These are phyloP conservation scores for Didymellaceae sp. DNA, from an alignment of 2,329 filamentous ascomycete genomes.

Conservation along the genomic window DNA sequence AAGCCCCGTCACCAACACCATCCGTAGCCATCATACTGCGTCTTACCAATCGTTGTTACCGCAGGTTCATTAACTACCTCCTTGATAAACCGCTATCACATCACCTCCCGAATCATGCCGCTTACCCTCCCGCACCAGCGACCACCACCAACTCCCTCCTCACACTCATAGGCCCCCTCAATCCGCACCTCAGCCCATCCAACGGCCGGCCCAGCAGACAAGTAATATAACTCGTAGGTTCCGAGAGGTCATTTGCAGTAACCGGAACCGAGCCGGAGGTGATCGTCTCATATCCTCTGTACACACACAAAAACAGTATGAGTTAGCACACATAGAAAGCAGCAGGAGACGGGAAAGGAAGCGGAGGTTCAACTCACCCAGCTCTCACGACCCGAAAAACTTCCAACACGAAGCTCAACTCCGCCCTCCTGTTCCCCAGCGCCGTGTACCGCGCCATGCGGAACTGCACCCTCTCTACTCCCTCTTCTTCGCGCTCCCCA, in stretches of 20 bases:
- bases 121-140: no score
- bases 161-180: constrained; percentile 21
- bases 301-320: not conserved
- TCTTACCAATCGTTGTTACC: no score
- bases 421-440: not conserved
- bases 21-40: no score
- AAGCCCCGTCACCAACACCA: no score
- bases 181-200: constrained; percentile 24
- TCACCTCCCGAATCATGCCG: no score
- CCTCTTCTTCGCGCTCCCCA: not conserved
- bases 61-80: no score
- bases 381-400: not conserved
- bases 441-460: constrained; percentile 4
- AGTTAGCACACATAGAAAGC: not conserved
- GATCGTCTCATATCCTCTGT: not conserved
- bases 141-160: constrained; percentile 2
- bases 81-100: no score
- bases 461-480: constrained; percentile 12
- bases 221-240: constrained; percentile 23
- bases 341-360: not conserved
- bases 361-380: not conserved
- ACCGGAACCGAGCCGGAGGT: constrained; percentile 11
- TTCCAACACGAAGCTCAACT: constrained; percentile 4
- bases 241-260: constrained; percentile 23
- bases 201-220: constrained; percentile 22